Percentiles rank a stretch among this genome's conserved stretches.
Conservation (phyloP, 2,329 filamentous ascomycete species). For the Cordyceps pruinosa region DNA sequence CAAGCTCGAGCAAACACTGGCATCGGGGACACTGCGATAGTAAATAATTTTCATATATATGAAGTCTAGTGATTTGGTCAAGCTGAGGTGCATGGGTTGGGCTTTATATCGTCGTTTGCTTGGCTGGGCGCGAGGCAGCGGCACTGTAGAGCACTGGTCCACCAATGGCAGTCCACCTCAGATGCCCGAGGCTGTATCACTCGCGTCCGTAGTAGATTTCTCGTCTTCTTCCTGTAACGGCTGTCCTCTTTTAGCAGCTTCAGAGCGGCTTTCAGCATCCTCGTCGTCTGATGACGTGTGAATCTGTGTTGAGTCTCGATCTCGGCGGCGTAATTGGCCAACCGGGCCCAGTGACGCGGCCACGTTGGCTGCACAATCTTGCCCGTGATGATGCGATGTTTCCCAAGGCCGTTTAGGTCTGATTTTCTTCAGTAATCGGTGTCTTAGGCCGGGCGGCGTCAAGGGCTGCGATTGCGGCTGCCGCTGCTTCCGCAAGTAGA, state of each 20-base stretch:
- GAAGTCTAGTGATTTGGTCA: neutral
- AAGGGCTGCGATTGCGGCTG: constrained; percentile 19
- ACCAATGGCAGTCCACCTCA: neutral
- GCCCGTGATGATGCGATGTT: constrained; percentile 16
- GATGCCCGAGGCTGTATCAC: neutral
- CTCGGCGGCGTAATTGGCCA: constrained; percentile 12
- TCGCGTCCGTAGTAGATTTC: neutral
- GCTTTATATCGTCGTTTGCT: neutral
- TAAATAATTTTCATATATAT: neutral
- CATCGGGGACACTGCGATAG: neutral
- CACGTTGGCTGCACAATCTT: neutral
- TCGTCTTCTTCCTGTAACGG: constrained; percentile 14
- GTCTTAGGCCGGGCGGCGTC: constrained; percentile 20
- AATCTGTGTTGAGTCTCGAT: constrained; percentile 21
- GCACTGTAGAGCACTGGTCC: neutral
- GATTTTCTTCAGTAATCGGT: constrained; percentile 19
- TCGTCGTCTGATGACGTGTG: constrained; percentile 18
- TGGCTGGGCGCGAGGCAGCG: neutral
- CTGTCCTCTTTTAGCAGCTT: constrained; percentile 17
- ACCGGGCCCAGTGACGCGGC: neutral
- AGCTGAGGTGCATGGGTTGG: neutral
- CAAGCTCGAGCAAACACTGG: neutral
- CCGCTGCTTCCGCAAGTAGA: neutral
- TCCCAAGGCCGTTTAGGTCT: constrained; percentile 21
- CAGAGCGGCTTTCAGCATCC: constrained; percentile 15